These are phyloP conservation scores for Rhododendron ferrugineum DNA, from an alignment of 148 eudicot species.

Conservation along the genomic window DNA sequence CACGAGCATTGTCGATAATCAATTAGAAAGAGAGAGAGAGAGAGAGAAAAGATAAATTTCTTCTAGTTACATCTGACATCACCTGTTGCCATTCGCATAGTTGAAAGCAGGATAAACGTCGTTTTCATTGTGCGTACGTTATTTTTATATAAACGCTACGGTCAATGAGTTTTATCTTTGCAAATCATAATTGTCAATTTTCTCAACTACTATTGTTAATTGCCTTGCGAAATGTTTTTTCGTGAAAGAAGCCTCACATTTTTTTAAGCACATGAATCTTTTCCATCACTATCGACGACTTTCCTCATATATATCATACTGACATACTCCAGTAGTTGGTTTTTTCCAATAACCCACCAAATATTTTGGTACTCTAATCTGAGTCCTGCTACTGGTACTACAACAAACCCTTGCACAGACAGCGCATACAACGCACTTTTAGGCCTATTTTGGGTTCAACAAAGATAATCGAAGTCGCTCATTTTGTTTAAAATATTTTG, in stretches of 20 bases:
- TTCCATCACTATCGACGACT: background rate
- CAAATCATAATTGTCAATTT: background rate
- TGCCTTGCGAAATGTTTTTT: background rate
- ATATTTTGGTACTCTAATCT: background rate
- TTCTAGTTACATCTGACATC: background rate
- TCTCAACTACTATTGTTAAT: background rate
- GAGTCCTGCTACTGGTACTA: no score
- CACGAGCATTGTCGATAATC: background rate
- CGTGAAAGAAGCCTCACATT: background rate
- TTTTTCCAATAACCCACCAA: background rate
- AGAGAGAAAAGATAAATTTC: background rate
- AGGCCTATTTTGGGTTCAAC: no score
- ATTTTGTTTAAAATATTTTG: no score
- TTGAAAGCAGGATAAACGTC: background rate
- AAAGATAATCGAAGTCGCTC: no score
- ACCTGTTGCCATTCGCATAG: background rate
- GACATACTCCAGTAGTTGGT: background rate
- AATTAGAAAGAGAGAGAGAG: background rate
- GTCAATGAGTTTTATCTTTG: background rate
- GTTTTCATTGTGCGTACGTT: background rate
- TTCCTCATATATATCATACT: background rate
- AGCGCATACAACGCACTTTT: no score
- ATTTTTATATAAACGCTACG: no score
- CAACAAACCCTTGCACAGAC: no score
- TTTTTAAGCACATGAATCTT: background rate